Base-by-base conservation (phyloP, 495 filamentous ascomycete genomes). In the Aspergillus cristatus region DNA sequence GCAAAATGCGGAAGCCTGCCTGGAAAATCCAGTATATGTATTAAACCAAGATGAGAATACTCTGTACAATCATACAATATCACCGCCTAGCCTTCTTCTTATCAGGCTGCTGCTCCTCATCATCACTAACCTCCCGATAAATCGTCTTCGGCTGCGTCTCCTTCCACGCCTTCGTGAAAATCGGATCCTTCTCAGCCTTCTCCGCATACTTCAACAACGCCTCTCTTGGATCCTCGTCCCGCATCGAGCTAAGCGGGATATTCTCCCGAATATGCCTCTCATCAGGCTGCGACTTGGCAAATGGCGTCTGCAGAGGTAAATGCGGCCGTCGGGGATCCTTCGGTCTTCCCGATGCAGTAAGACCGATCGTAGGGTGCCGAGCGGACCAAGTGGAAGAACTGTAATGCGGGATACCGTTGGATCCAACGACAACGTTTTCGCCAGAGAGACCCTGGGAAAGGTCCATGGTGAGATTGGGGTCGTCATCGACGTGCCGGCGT, bases 171-270 rank as follows among this genome's bases (percentile, higher is more conserved):
- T 79, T 81, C 16, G 91, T 98, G 55, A 97, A 98, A 44, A 93
- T 72, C 3, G 87, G 89, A 53, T 96, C 86, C 53, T 89, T 90
- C 62, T 94, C 77, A 3, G 88, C 90, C 53, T 91, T 80, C 13
- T 94, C 86, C 12, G 89, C 91, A 69, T 96, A 98, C 62, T 91
- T 94, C 46, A 97, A 57, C 44, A 98, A 63, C 20, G 91, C 91
- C 63, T 94, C 91, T 40, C 91, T 70, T 6, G 91, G 91, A 67
- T 98, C 91, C 58, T 98, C 91, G 61, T 98, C 90, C 15, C 91
- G 75, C 88, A 96, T 93, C n/a, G 74, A 79, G 47, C 85, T 91
- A 22, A 96, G 70, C 13, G 90, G 86, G 31, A 95, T 93, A 45
- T 79, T 81, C 48, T 90, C 78, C 30, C 79, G 76, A 39, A 98